Percentiles rank a stretch among this genome's conserved stretches.
Evolutionary conservation across 176 grass and related monocot species (phyloP).

Genomic region (Musa acuminata): DNA sequence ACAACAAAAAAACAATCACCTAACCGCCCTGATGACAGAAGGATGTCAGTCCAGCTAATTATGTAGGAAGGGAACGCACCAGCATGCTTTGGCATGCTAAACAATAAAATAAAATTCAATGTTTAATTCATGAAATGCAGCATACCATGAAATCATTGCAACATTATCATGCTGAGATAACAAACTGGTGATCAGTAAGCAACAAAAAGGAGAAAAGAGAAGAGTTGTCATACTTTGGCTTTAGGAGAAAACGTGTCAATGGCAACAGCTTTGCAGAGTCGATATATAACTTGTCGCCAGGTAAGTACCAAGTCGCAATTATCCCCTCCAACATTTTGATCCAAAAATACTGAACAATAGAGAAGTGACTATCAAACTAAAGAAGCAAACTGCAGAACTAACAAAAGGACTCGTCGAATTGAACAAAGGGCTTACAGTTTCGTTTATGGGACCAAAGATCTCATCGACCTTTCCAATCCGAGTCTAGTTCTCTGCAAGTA

Average conservation of each 20-base stretch:
- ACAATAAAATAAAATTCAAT: no score
- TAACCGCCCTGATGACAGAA: no score
- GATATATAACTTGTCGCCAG: slow-evolving; percentile 82
- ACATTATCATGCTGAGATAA: background rate
- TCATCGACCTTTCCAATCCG: slow-evolving; percentile 95
- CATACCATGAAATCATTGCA: no score
- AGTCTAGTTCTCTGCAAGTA: slow-evolving; percentile 86
- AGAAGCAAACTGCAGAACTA: background rate
- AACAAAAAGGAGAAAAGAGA: background rate
- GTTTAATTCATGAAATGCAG: no score
- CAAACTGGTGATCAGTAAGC: background rate
- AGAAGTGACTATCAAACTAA: background rate
- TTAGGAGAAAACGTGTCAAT: slow-evolving; percentile 70
- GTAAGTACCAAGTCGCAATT: slow-evolving; percentile 56
- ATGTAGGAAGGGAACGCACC: no score
- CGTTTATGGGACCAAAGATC: slow-evolving; percentile 94
- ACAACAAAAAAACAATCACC: no score
- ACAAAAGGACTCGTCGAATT: no score
- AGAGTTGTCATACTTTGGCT: slow-evolving; percentile 58
- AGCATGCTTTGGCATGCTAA: no score
- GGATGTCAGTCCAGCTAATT: no score
- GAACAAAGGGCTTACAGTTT: slow-evolving; percentile 48
- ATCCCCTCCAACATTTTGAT: slow-evolving; percentile 89
- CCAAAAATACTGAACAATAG: slow-evolving; percentile 51
- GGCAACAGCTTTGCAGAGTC: slow-evolving; percentile 83